Evolutionary conservation across 2,329 filamentous ascomycete genomes (phyloP), one percentile per base, ranked within the genome.

Genomic region (Colletotrichum sp.): DNA sequence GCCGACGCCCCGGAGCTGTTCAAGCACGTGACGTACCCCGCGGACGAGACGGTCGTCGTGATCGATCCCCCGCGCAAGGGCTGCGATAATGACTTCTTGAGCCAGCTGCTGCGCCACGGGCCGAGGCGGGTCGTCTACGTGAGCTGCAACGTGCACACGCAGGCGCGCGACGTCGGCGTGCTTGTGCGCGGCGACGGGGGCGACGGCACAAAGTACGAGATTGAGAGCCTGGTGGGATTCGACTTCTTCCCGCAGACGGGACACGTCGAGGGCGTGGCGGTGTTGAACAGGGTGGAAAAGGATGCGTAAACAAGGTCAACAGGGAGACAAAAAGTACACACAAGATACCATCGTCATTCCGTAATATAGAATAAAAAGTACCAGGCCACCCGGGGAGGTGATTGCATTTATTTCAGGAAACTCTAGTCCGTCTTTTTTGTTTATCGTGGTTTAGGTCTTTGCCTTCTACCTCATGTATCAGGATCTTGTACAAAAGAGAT

Each of bases 41-140:
- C 95, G 4, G 92, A 95, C 76, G 93, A 98, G 86, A 98, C 96
- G 0, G 94, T 95, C 48, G 94, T 98, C n/a, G 94, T 99, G 77
- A 93, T 99, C 72, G 97, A 99, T 82, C 97, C 97, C n/a, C 96
- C 97, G 8, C 91, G 97, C 58, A 99, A 98, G 84, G 97, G 97
- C 12, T 98, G 97, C 83, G 96, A 98, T 80, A 92, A 93, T 64
- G 91, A 91, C 78, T 99, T 99, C 83, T 86, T 99, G 56, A 85
- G 88, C 18, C 97, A 99, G 87, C 85, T 99, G 80, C 86, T 98
- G 70, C 85, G 87, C 8, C 98, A 95, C 80, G 94, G 90, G 1
- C 96, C 97, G 0, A 89, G 89, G 78, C 89, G 97, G 75, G 92
- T 99, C 13, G 92, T 98, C 6, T 99, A 99, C 83, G 96, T 99